Conservation (phyloP, 768 basidiomycete genomes). For the Tulasnella sp. region DNA sequence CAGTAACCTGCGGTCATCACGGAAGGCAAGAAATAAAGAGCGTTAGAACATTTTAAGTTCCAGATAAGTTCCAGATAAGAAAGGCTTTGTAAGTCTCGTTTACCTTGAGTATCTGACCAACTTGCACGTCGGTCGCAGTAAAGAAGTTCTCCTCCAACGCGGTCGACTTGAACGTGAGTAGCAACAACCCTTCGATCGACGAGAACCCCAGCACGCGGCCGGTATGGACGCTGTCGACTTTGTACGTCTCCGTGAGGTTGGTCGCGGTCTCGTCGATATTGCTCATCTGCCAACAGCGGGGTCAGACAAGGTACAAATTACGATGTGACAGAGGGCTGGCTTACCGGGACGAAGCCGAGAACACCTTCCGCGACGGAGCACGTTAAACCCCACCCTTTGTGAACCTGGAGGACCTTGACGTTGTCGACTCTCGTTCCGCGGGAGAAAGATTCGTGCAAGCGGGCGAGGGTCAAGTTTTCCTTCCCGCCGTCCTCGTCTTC, state of each 20-base stretch:
- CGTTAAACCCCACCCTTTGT: slow-evolving; percentile 71
- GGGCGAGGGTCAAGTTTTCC: slow-evolving; percentile 12
- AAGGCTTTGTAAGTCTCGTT: not conserved
- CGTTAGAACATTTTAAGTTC: too few relatives aligned
- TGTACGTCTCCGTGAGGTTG: slow-evolving; percentile 59
- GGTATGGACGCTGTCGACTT: slow-evolving; percentile 60
- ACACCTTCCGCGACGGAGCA: slow-evolving; percentile 52
- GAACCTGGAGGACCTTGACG: slow-evolving; percentile 62
- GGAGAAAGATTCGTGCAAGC: slow-evolving; percentile 50
- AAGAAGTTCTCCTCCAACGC: slow-evolving; percentile 79
- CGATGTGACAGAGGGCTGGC: slow-evolving; percentile 19
- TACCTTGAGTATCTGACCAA: slow-evolving; percentile 80
- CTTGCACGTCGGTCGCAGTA: slow-evolving; percentile 65
- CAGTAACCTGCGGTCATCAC: slow-evolving; percentile 33
- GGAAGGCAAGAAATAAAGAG: not conserved
- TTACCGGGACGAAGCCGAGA: slow-evolving; percentile 79
- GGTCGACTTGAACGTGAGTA: slow-evolving; percentile 75
- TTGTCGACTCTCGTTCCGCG: slow-evolving; percentile 61
- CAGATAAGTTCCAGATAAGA: not conserved
- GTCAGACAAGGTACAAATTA: not conserved
- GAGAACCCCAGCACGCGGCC: slow-evolving; percentile 84
- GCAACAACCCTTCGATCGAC: slow-evolving; percentile 74
- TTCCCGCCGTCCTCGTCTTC: not conserved
- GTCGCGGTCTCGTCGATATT: not conserved
- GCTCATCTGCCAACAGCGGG: slow-evolving; percentile 17